Conservation (phyloP, 345 rosid genomes). For the Hibiscus syriacus region DNA sequence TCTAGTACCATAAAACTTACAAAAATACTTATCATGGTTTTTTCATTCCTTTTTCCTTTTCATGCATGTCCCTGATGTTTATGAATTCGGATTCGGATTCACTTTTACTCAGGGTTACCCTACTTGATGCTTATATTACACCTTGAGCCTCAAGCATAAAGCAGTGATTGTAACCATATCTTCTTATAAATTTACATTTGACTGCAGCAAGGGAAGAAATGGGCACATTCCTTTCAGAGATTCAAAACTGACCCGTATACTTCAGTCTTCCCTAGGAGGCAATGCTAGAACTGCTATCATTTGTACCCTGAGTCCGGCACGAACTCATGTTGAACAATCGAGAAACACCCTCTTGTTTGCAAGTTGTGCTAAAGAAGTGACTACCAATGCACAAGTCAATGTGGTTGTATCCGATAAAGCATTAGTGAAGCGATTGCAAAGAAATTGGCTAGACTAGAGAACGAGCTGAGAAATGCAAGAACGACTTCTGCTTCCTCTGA, state of each 20-base stretch:
- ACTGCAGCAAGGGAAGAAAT: neutral
- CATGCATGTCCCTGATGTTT: neutral
- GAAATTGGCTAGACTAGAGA: neutral
- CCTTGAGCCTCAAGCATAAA: neutral
- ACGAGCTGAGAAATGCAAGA: neutral
- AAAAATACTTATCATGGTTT: neutral
- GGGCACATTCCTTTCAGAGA: neutral
- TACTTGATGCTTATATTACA: neutral
- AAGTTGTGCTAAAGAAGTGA: neutral
- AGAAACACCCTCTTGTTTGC: neutral
- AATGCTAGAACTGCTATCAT: neutral
- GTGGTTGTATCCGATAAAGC: neutral
- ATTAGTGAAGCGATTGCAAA: neutral
- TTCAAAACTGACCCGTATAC: neutral
- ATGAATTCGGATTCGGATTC: neutral
- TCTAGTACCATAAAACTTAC: neutral
- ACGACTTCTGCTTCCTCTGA: neutral
- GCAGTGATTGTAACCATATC: neutral
- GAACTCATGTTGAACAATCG: neutral
- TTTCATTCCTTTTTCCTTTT: neutral
- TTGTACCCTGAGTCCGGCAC: neutral
- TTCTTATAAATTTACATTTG: neutral
- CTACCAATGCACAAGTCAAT: neutral
- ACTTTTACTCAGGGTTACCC: neutral
- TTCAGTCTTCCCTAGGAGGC: neutral